These are phyloP conservation scores for Arthroderma sp. DNA, from an alignment of 2,329 filamentous ascomycete genomes.

Conservation along the genomic window DNA sequence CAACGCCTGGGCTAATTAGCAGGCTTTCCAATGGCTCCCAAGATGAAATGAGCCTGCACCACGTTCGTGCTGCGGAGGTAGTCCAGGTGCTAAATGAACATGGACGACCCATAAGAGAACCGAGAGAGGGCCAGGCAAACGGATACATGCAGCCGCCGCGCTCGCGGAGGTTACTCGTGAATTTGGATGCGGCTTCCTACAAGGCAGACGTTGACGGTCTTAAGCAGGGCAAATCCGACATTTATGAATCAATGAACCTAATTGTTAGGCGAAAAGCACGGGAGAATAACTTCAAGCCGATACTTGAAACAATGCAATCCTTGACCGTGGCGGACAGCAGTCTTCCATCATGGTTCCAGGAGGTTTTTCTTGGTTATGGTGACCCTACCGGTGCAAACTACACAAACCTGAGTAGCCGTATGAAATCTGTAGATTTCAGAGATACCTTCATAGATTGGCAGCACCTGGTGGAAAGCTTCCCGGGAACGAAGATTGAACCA, in stretches of 20 bases:
- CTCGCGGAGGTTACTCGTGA: slow-evolving; percentile 60
- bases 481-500: slow-evolving; percentile 75
- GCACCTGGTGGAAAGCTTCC: slow-evolving; percentile 77
- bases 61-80: slow-evolving; percentile 71
- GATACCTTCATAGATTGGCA: slow-evolving; percentile 96
- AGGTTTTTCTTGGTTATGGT: slow-evolving; percentile 94
- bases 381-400: slow-evolving; percentile 82
- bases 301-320: slow-evolving; percentile 80
- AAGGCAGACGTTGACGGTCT: slow-evolving; percentile 58
- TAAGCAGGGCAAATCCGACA: slow-evolving; percentile 55
- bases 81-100: slow-evolving; percentile 78
- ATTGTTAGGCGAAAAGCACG: slow-evolving; percentile 68
- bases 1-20: slow-evolving; percentile 11
- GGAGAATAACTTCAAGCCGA: slow-evolving; percentile 94
- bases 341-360: slow-evolving; percentile 82
- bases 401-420: slow-evolving; percentile 62
- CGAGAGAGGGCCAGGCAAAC: slow-evolving; percentile 42
- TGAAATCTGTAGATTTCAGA: slow-evolving; percentile 72
- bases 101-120: slow-evolving; percentile 56
- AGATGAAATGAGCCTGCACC: slow-evolving; percentile 48
- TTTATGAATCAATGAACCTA: slow-evolving; percentile 77
- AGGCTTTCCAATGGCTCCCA: slow-evolving; percentile 28
- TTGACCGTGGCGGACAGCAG: slow-evolving; percentile 75
- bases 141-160: slow-evolving; percentile 46
- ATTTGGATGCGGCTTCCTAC: slow-evolving; percentile 67